phyloP scores from a whole-genome alignment of 257 asterid genomes.

The Nemophila menziesii region DNA sequence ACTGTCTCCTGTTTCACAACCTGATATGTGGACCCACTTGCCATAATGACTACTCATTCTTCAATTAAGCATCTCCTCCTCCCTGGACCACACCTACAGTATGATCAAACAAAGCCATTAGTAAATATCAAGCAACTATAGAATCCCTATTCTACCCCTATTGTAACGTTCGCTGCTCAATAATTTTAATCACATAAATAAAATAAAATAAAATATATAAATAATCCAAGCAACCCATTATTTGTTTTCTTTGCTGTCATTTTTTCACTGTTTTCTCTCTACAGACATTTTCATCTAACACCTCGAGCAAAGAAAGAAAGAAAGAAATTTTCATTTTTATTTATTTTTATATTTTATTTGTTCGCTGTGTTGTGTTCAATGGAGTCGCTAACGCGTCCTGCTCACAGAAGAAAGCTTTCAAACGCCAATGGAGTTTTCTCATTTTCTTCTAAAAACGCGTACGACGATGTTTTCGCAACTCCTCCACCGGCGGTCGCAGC shows the following conservation, averaged over 20 bases:
- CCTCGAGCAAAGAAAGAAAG: conserved; percentile 13
- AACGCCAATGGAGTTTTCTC: conserved; percentile 19
- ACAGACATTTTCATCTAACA: conserved; percentile 24
- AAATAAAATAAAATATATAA: too few relatives aligned
- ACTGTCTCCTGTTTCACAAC: conserved; percentile 11
- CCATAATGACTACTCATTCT: not conserved
- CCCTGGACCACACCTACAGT: too few relatives aligned
- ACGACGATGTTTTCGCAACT: conserved; percentile 57
- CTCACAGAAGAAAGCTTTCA: conserved; percentile 45
- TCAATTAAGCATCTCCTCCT: not conserved
- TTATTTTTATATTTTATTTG: conserved; percentile 5
- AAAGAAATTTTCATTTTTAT: not conserved
- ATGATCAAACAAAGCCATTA: not conserved
- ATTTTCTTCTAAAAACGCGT: conserved; percentile 50
- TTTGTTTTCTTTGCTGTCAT: conserved; percentile 7
- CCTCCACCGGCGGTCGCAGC: conserved; percentile 19
- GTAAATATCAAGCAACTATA: too few relatives aligned
- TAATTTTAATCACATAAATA: too few relatives aligned
- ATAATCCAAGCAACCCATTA: not conserved
- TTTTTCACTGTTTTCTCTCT: conserved; percentile 16
- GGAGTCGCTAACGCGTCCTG: conserved; percentile 65
- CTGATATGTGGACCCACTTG: conserved; percentile 14
- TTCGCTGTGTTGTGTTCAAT: conserved; percentile 12
- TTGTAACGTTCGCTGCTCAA: not conserved
- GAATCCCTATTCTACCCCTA: not conserved